Base-by-base conservation (phyloP, 2,329 filamentous ascomycete genomes). In the Epichloe uncinata region DNA sequence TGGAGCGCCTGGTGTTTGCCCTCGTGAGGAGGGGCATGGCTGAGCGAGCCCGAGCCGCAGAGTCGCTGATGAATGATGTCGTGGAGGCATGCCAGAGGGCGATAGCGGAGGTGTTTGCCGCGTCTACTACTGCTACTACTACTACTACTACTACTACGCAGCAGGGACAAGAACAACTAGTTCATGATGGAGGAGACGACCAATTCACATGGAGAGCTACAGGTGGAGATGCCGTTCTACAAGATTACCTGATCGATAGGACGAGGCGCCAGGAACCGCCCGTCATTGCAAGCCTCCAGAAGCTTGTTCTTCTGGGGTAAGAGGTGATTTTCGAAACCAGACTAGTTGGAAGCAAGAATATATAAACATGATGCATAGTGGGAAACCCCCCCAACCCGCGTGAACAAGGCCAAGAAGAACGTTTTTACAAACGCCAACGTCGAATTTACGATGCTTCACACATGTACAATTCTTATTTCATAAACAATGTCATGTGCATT, bases 21-120 rank as follows among this genome's bases (percentile, higher is more conserved):
- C 70, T 97, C 51, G 73, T 89, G 54, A 77, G 89, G 50, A 73
- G 93, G 35, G 79, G 79, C 18, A 97, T 97, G 93, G 76, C 86
- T 42, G 93, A 97, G 71, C 77, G 89, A 46, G 93, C 89, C 4
- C 74, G 81, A 13, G 85, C 87, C 6, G 78, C 95, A 3, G 85
- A 93, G 65, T 75, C 71, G 8, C 76, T 86, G 26, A 80, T 91
- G 69, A 74, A 69, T 5, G 87, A 93, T 55, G 83, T 97, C 0
- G 69, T 87, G 9, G 81, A 78, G 42, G 75, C 80, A 54, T 95
- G 87, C 63, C 68, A 68, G 55, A 72, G 69, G 7, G 84, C 84
- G 42, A 73, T 89, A 15, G 71, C 67, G 9, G 85, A 94, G 58
- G 84, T 95, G 0, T 95, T 86, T 62, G 71, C 58, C 0, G 48